Conservation (phyloP, 495 filamentous ascomycete species). For the Symbiotaphrina buchneri region DNA sequence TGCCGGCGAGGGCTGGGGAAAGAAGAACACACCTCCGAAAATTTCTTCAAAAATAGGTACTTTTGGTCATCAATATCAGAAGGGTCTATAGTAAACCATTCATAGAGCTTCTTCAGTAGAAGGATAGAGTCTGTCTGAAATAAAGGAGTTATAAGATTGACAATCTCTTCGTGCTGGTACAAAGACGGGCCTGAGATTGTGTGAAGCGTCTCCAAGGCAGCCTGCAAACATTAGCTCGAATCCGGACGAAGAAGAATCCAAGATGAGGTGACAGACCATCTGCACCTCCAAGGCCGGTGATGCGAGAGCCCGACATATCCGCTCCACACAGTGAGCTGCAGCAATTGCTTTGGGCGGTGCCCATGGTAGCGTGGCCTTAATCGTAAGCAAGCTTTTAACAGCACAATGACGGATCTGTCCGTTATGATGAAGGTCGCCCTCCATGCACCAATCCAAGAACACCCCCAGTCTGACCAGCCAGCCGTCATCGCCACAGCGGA, state of each 20-base stretch:
- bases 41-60: conserved; percentile 78
- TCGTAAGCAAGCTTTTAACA: conserved; percentile 47
- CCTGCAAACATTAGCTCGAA: conserved; percentile 24
- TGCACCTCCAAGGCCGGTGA: conserved; percentile 51
- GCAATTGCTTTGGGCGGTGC: conserved; percentile 60
- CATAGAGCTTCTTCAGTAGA: conserved; percentile 52
- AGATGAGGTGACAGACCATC: conserved; percentile 45
- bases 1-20: conserved; percentile 8
- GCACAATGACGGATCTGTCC: conserved; percentile 41
- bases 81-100: conserved; percentile 63
- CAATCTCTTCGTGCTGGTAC: conserved; percentile 59
- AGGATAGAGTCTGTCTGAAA: conserved; percentile 44
- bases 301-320: conserved; percentile 53
- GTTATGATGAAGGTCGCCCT: conserved; percentile 34
- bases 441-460: conserved; percentile 51
- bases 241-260: too few relatives aligned
- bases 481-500: conserved; percentile 58
- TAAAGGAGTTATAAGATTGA: conserved; percentile 56
- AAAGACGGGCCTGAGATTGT: conserved; percentile 52
- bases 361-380: conserved; percentile 66
- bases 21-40: conserved; percentile 55
- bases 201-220: conserved; percentile 65
- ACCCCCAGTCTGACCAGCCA: conserved; percentile 64
- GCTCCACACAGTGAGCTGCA: conserved; percentile 40
- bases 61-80: conserved; percentile 72